Evolutionary conservation across 2,329 filamentous ascomycete species (phyloP), one percentile per base, ranked within the genome.

Genomic region (Juglanconis oblonga): DNA sequence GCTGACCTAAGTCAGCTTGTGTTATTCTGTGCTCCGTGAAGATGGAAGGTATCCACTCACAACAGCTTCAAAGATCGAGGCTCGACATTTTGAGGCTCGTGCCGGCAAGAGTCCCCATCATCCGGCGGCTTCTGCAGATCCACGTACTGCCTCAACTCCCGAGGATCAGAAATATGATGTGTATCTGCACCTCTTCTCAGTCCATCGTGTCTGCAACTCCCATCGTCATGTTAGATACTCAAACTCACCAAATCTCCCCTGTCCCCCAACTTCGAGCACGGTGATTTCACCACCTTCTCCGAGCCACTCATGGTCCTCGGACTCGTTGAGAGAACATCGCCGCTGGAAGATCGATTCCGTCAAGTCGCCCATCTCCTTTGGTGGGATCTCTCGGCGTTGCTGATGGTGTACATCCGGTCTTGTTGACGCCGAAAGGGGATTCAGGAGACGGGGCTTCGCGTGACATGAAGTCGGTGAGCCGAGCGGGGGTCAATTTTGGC

Each of bases 351-450:
- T 44, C 48, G 57, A 55, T 36, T 59, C 57, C 32, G 50, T 55
- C 52, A 59, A 56, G 56, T 59, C 48, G 48, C 56, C 57, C 60
- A 62, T 62, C 51, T 52, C 58, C 49, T 51, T 53, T 62, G n/a
- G 36, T 45, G 42, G 42, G 48, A 44, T 58, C 56, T 49, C 45
- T 57, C 48, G 51, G 53, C 14, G 52, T 44, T 53, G 48, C 48
- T 51, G 42, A 40, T 52, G 57, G 42, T 52, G 47, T 50, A 48
- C 57, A 59, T 59, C 51, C 45, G 48, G 24, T 47, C 52, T 44
- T 29, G 40, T 50, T 44, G 47, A 48, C 50, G 56, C 56, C 52
- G 49, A 59, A 48, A 40, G 48, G 40, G 40, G 52, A 44, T 10
- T 35, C 38, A 29, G 44, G 45, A 32, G 31, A 49, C 42, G 35